Evolutionary conservation across 2,329 filamentous ascomycete genomes (phyloP).

Genomic region (Claviceps spartinae): DNA sequence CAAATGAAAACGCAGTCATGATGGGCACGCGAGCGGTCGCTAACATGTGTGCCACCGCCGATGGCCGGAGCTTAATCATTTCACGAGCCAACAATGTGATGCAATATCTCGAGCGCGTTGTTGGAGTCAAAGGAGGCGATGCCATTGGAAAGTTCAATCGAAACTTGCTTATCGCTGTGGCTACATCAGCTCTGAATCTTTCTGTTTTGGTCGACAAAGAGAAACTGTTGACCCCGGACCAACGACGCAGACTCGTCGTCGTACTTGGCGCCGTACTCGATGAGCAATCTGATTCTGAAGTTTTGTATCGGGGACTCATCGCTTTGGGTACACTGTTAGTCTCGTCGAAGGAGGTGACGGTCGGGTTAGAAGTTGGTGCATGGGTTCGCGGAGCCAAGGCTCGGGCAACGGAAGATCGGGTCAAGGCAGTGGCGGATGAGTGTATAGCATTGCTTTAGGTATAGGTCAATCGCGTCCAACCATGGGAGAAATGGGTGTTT

Average conservation of each 20-base stretch:
- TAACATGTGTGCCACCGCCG: slow-evolving; percentile 67
- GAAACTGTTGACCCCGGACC: slow-evolving; percentile 22
- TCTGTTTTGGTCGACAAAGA: slow-evolving; percentile 51
- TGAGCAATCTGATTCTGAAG: slow-evolving; percentile 63
- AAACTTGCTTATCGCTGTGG: slow-evolving; percentile 69
- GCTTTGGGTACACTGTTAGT: slow-evolving; percentile 62
- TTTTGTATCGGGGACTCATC: slow-evolving; percentile 69
- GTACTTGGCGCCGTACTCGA: slow-evolving; percentile 50
- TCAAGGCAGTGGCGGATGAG: slow-evolving; percentile 34
- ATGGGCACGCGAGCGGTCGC: slow-evolving; percentile 68
- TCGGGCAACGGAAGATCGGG: slow-evolving; percentile 30
- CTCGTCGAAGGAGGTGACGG: slow-evolving; percentile 32
- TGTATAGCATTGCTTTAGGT: slow-evolving; percentile 18
- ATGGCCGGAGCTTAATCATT: slow-evolving; percentile 54
- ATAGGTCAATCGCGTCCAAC: background rate
- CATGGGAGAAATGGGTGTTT: background rate
- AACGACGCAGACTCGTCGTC: slow-evolving; percentile 35
- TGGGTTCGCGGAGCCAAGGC: slow-evolving; percentile 31
- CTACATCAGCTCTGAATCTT: slow-evolving; percentile 76
- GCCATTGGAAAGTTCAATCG: slow-evolving; percentile 48
- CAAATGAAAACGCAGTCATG: slow-evolving; percentile 73
- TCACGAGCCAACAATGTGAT: slow-evolving; percentile 46
- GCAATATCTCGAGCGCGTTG: slow-evolving; percentile 47
- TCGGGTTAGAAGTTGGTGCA: slow-evolving; percentile 25
- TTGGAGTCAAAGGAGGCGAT: slow-evolving; percentile 34